A percentile compares a stretch with the other conserved stretches of the same genome.
Evolutionary conservation across 495 filamentous ascomycete genomes (phyloP).

Genomic region (Aspergillus ostianus): DNA sequence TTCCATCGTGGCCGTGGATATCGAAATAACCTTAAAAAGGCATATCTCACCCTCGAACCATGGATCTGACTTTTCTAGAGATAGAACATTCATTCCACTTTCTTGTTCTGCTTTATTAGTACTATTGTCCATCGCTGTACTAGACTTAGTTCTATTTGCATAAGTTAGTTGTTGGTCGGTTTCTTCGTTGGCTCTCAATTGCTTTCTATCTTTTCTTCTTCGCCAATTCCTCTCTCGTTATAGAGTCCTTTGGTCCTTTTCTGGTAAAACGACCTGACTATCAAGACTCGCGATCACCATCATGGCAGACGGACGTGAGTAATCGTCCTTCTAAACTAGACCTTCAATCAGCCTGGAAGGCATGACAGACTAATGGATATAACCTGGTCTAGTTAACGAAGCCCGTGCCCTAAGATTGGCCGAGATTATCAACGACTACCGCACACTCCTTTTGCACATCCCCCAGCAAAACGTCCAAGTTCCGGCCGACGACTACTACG

Average conservation of each 20-base stretch:
- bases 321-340: constrained; percentile 6
- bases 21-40: constrained; percentile 23
- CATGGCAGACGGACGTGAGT: constrained; percentile 66
- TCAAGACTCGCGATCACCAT: not conserved
- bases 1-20: constrained; percentile 7
- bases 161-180: constrained; percentile 19
- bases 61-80: constrained; percentile 12
- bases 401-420: constrained; percentile 77
- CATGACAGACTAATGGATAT: constrained; percentile 6
- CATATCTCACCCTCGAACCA: constrained; percentile 23
- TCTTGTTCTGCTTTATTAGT: not conserved
- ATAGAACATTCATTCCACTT: constrained; percentile 13
- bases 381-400: constrained; percentile 65
- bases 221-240: not conserved
- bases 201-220: constrained; percentile 10
- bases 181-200: constrained; percentile 8
- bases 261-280: not conserved
- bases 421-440: constrained; percentile 83
- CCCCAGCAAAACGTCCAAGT: constrained; percentile 61
- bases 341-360: not conserved
- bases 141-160: not conserved
- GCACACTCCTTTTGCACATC: constrained; percentile 77
- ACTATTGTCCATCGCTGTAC: not conserved
- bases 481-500: constrained; percentile 66
- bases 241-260: constrained; percentile 6